phyloP scores from a whole-genome alignment of 1,284 basidiomycete genomes.

The Pseudozyma sp. region DNA sequence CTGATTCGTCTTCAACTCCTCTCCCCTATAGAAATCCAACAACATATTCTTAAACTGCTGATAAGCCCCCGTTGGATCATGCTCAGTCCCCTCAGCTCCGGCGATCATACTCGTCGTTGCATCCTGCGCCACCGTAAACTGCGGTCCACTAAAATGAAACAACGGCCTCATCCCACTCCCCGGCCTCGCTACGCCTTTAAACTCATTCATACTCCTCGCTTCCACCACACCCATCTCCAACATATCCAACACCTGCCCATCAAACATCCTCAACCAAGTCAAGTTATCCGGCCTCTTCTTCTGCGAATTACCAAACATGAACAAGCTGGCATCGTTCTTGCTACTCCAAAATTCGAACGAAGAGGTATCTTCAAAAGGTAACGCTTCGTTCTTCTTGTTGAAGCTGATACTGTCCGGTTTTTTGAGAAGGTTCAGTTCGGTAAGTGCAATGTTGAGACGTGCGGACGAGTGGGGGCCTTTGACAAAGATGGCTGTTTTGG shows the following conservation, averaged over 20 bases:
- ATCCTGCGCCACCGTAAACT: conserved; percentile 69
- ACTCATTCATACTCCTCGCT: conserved; percentile 81
- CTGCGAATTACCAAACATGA: conserved; percentile 88
- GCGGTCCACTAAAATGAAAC: conserved; percentile 88
- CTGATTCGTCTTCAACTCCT: conserved; percentile 78
- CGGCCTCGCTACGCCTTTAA: conserved; percentile 91
- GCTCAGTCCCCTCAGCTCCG: conserved; percentile 39
- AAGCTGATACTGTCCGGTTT: conserved; percentile 82
- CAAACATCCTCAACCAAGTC: conserved; percentile 87
- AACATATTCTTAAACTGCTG: conserved; percentile 84
- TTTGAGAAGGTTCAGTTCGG: conserved; percentile 73
- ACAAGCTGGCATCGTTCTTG: conserved; percentile 95
- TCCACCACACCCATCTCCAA: conserved; percentile 89
- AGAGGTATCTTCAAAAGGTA: conserved; percentile 84
- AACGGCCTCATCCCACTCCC: conserved; percentile 91
- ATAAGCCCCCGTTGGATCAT: conserved; percentile 56
- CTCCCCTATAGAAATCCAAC: conserved; percentile 85
- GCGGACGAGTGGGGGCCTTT: conserved; percentile 87
- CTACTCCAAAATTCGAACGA: conserved; percentile 91
- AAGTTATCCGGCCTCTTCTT: conserved; percentile 95
- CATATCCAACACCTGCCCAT: conserved; percentile 90
- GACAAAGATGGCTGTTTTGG: conserved; percentile 86
- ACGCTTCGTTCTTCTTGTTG: conserved; percentile 91
- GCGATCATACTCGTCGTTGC: conserved; percentile 35
- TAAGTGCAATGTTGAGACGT: conserved; percentile 82